Conservation (phyloP, 1,284 basidiomycete genomes). For the Chiua sp. region DNA sequence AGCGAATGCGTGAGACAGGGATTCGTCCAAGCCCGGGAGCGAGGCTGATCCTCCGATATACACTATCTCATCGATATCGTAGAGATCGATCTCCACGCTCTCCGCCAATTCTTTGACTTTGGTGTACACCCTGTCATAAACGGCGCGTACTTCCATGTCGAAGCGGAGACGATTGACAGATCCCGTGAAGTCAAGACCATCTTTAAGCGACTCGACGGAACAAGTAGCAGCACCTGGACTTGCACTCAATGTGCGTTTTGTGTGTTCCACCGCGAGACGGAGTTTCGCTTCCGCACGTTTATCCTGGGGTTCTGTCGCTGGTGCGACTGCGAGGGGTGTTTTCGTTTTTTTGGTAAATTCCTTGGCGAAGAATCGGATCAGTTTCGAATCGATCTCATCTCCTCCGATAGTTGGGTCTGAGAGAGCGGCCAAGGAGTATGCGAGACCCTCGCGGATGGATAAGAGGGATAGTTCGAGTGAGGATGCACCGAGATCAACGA, state of each 20-base stretch:
- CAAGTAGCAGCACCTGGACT: conserved; percentile 89
- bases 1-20: conserved; percentile 72
- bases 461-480: conserved; percentile 66
- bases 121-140: conserved; percentile 75
- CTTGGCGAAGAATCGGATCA: conserved; percentile 93
- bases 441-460: conserved; percentile 70
- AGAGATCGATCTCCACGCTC: conserved; percentile 71
- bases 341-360: conserved; percentile 99
- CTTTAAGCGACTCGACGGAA: conserved; percentile 93
- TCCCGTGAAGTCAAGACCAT: conserved; percentile 91
- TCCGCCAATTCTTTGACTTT: conserved; percentile 69
- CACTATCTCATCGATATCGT: conserved; percentile 89
- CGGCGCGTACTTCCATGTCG: conserved; percentile 81
- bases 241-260: conserved; percentile 93
- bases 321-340: conserved; percentile 69
- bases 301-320: conserved; percentile 64
- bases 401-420: conserved; percentile 56
- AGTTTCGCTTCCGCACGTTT: conserved; percentile 94
- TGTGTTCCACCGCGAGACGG: conserved; percentile 92
- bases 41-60: conserved; percentile 91
- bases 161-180: conserved; percentile 95
- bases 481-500: conserved; percentile 76
- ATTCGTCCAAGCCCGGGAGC: conserved; percentile 85
- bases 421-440: conserved; percentile 58
- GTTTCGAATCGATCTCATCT: conserved; percentile 77